Conservation (phyloP, 805 yeast species). For the Candida khao-thaluensis region DNA sequence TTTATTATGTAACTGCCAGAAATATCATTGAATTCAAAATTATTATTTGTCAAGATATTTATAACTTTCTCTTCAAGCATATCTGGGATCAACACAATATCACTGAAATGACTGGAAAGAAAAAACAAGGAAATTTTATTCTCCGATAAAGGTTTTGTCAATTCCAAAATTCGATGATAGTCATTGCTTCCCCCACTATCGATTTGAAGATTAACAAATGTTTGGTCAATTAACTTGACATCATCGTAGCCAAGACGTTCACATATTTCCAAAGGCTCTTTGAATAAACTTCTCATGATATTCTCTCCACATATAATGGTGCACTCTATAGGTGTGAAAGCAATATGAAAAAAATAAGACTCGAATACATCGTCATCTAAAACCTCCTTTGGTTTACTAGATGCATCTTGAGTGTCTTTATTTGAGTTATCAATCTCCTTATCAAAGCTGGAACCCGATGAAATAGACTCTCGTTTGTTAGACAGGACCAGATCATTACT, state of each 20-base stretch:
- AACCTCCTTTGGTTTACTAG: constrained; percentile 1
- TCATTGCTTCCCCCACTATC: constrained; percentile 55
- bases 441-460: constrained; percentile 15
- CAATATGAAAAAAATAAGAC: constrained; percentile 51
- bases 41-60: constrained; percentile 40
- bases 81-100: constrained; percentile 59
- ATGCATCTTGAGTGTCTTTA: constrained; percentile 15
- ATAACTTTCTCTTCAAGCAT: constrained; percentile 45
- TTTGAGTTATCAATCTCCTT: constrained; percentile 29
- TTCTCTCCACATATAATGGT: constrained; percentile 53
- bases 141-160: constrained; percentile 58
- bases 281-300: constrained; percentile 38
- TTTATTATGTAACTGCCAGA: constrained; percentile 41
- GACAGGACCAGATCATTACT: constrained; percentile 6
- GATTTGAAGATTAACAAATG: constrained; percentile 54
- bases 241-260: constrained; percentile 30
- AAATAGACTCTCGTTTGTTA: constrained; percentile 11
- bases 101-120: constrained; percentile 61
- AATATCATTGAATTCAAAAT: constrained; percentile 45
- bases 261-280: constrained; percentile 37
- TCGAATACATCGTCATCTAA: constrained; percentile 1
- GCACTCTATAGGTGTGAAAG: constrained; percentile 62
- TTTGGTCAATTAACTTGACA: constrained; percentile 40
- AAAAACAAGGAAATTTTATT: constrained; percentile 60
- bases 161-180: constrained; percentile 48